Conservation (phyloP, 2,329 filamentous ascomycete genomes). For the Exophiala bonariae region DNA sequence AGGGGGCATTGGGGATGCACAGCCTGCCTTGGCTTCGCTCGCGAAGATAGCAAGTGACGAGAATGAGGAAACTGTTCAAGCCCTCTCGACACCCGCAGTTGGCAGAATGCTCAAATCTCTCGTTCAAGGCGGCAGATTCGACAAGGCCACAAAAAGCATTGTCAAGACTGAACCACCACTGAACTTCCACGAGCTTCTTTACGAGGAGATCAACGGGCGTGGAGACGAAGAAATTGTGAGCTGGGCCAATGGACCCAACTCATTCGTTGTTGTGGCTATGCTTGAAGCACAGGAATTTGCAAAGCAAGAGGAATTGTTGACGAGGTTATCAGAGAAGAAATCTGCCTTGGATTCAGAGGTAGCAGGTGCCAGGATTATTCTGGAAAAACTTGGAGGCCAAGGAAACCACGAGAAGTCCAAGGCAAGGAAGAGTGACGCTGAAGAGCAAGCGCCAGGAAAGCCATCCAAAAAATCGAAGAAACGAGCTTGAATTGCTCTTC, state of each 20-base stretch:
- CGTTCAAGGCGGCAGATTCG: conserved; percentile 84
- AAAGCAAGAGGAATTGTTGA: conserved; percentile 65
- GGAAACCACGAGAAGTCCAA: too few relatives aligned
- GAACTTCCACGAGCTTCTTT: conserved; percentile 79
- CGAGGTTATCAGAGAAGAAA: conserved; percentile 65
- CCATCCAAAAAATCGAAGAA: neutral
- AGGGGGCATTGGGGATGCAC: conserved; percentile 72
- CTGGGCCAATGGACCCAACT: conserved; percentile 85
- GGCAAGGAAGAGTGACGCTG: conserved; percentile 4
- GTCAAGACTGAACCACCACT: conserved; percentile 74
- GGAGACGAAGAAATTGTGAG: conserved; percentile 57
- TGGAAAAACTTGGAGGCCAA: conserved; percentile 41
- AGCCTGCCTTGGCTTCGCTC: conserved; percentile 68
- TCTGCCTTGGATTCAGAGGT: conserved; percentile 52
- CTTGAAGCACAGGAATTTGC: conserved; percentile 73
- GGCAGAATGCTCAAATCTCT: conserved; percentile 89
- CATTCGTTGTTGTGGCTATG: conserved; percentile 81
- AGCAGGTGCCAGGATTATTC: conserved; percentile 48
- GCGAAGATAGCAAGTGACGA: conserved; percentile 45
- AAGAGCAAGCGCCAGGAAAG: conserved; percentile 1
- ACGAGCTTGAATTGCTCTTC: too few relatives aligned
- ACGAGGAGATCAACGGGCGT: conserved; percentile 62
- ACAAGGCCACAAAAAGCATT: conserved; percentile 66
- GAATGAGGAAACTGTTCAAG: conserved; percentile 40
- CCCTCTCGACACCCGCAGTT: conserved; percentile 65